Evolutionary conservation across 768 basidiomycete species (phyloP).

Genomic region (Pholiota molesta): DNA sequence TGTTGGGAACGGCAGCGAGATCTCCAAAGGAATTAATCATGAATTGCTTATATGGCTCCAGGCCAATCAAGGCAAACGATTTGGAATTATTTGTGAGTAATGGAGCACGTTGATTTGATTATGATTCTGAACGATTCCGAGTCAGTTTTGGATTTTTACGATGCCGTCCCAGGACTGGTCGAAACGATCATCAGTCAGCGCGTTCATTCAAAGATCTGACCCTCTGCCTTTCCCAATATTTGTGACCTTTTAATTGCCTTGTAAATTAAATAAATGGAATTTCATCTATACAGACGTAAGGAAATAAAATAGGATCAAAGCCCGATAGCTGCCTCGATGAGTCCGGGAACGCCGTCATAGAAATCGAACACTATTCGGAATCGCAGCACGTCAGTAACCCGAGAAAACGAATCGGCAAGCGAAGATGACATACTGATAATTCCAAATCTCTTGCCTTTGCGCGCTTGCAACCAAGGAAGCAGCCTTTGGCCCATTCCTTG

Average conservation of each 20-base stretch:
- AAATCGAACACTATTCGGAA: conserved; percentile 46
- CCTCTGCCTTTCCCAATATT: too few relatives aligned
- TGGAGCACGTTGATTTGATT: not conserved
- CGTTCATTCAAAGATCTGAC: not conserved
- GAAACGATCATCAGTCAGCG: conserved; percentile 43
- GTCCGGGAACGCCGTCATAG: conserved; percentile 46
- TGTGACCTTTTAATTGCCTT: too few relatives aligned
- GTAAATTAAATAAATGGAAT: not conserved
- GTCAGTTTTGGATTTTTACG: conserved; percentile 52
- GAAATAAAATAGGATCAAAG: conserved; percentile 19
- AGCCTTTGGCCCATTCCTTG: conserved; percentile 47
- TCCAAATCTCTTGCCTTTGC: conserved; percentile 48
- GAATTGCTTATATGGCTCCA: conserved; percentile 45
- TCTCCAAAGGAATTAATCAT: conserved; percentile 43
- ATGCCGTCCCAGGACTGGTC: conserved; percentile 46
- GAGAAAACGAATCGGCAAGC: not conserved
- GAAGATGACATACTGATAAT: conserved; percentile 42
- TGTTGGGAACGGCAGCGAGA: conserved; percentile 37
- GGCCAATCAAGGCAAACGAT: conserved; percentile 42
- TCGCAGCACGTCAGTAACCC: not conserved
- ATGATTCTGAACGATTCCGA: not conserved
- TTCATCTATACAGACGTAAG: not conserved
- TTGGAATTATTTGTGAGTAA: conserved; percentile 49
- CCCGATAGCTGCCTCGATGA: conserved; percentile 49
- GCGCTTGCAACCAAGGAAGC: conserved; percentile 43